A percentile compares a stretch with the other conserved stretches of the same genome.
Conservation (phyloP, 2,329 filamentous ascomycete genomes). For the Byssothecium circinans region DNA sequence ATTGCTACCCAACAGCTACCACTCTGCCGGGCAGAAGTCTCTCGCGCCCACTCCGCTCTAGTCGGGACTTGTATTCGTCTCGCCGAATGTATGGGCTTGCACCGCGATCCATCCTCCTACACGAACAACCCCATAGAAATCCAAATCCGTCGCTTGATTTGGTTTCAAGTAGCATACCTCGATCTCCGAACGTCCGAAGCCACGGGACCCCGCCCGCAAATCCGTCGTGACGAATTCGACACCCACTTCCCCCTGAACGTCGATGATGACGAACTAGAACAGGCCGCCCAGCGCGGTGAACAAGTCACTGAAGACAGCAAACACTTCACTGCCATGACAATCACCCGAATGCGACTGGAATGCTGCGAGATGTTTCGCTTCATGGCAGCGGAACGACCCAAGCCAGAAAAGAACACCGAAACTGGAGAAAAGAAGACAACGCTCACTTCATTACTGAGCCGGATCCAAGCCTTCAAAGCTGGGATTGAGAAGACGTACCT, state of each 20-base stretch:
- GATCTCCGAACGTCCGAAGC: slow-evolving; percentile 75
- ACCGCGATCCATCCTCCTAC: slow-evolving; percentile 70
- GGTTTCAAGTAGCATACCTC: slow-evolving; percentile 77
- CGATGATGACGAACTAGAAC: slow-evolving; percentile 64
- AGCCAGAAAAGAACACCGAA: slow-evolving; percentile 55
- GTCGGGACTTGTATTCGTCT: slow-evolving; percentile 72
- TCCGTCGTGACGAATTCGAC: slow-evolving; percentile 74
- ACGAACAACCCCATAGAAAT: slow-evolving; percentile 68
- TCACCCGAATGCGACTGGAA: slow-evolving; percentile 70
- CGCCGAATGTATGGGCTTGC: slow-evolving; percentile 76
- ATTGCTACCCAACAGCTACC: slow-evolving; percentile 57
- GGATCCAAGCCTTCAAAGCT: slow-evolving; percentile 68
- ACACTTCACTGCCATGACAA: slow-evolving; percentile 68
- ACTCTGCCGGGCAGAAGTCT: slow-evolving; percentile 71
- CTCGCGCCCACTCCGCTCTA: slow-evolving; percentile 71
- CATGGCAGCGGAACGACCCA: slow-evolving; percentile 69
- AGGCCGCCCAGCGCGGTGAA: slow-evolving; percentile 23
- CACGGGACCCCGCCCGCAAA: slow-evolving; percentile 70
- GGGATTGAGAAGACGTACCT: slow-evolving; percentile 68
- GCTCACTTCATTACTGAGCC: slow-evolving; percentile 65
- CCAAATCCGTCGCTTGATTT: slow-evolving; percentile 70
- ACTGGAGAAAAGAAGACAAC: slow-evolving; percentile 26
- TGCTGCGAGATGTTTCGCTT: slow-evolving; percentile 72
- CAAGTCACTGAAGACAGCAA: slow-evolving; percentile 51
- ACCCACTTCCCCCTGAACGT: slow-evolving; percentile 72